Conservation (phyloP, 257 asterid genomes). For the Lantana camara region DNA sequence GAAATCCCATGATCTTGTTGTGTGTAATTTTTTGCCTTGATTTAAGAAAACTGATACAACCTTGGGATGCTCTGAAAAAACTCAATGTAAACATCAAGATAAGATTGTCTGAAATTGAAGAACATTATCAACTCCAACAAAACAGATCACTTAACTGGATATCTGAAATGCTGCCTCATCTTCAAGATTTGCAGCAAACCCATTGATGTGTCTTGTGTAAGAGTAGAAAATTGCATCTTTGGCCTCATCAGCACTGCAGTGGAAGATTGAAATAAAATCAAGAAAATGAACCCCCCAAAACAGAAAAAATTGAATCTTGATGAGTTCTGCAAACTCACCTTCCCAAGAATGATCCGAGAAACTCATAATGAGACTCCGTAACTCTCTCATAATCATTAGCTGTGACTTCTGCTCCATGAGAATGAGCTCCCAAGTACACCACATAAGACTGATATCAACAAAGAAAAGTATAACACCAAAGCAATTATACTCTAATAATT, state of each 20-base stretch:
- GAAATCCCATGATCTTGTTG: constrained; percentile 96
- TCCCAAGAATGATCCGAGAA: constrained; percentile 84
- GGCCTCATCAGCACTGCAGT: constrained; percentile 63
- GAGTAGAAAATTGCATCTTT: constrained; percentile 82
- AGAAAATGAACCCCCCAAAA: background rate
- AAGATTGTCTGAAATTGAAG: background rate
- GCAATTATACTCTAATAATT: background rate
- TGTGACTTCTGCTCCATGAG: constrained; percentile 57
- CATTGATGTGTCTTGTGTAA: constrained; percentile 84
- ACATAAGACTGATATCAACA: constrained; percentile 61
- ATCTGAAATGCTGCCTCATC: constrained; percentile 62
- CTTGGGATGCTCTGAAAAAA: constrained; percentile 61
- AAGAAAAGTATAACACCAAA: constrained; percentile 11
- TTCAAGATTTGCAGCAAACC: constrained; percentile 88
- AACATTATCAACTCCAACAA: background rate
- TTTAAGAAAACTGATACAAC: constrained; percentile 86
- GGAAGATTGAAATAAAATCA: constrained; percentile 14
- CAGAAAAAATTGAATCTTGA: background rate
- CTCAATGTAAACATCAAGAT: no score
- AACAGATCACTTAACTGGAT: constrained; percentile 51
- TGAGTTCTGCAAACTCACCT: constrained; percentile 44
- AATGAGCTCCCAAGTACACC: constrained; percentile 90
- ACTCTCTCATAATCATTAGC: constrained; percentile 62
- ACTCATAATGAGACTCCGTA: constrained; percentile 63
- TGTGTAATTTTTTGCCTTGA: constrained; percentile 74